Percentiles rank a stretch among this genome's conserved stretches.
Evolutionary conservation across 2,329 filamentous ascomycete species (phyloP).

Genomic region (Cytospora chrysosperma): DNA sequence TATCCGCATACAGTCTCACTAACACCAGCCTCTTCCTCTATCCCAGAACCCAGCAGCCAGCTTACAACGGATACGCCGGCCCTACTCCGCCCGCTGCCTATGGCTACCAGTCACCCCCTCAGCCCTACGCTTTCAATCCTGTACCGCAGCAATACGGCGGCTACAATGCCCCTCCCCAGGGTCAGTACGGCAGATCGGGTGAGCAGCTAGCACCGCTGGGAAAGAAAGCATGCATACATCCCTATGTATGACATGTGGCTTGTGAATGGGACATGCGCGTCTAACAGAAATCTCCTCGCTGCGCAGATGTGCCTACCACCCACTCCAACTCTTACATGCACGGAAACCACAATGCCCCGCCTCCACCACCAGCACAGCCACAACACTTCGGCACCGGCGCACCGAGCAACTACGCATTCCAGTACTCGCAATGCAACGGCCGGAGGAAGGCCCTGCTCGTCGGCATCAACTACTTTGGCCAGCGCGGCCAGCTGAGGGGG

Average conservation of each 20-base stretch:
- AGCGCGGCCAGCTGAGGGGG: constrained; percentile 83
- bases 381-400: constrained; percentile 80
- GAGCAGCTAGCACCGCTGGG: constrained; percentile 29
- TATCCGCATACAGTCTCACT: constrained; percentile 23
- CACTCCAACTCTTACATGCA: constrained; percentile 54
- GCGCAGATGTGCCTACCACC: constrained; percentile 27
- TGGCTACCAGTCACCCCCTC: constrained; percentile 49
- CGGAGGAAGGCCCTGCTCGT: constrained; percentile 86
- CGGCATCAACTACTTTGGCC: constrained; percentile 95
- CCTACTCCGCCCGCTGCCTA: constrained; percentile 40
- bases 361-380: constrained; percentile 63
- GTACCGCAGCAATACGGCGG: constrained; percentile 44
- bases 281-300: constrained; percentile 6
- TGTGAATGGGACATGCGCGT: background rate
- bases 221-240: background rate
- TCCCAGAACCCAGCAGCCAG: constrained; percentile 41
- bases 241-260: background rate
- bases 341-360: constrained; percentile 58
- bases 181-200: constrained; percentile 53
- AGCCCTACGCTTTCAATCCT: constrained; percentile 39
- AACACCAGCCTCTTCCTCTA: background rate
- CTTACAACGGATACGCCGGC: constrained; percentile 48
- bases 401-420: constrained; percentile 76
- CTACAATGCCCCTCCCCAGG: constrained; percentile 39
- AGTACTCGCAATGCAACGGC: constrained; percentile 89